A percentile compares a stretch with the other conserved stretches of the same genome.
Conservation (phyloP, 768 basidiomycete genomes). For the Pulveroboletus sp. region DNA sequence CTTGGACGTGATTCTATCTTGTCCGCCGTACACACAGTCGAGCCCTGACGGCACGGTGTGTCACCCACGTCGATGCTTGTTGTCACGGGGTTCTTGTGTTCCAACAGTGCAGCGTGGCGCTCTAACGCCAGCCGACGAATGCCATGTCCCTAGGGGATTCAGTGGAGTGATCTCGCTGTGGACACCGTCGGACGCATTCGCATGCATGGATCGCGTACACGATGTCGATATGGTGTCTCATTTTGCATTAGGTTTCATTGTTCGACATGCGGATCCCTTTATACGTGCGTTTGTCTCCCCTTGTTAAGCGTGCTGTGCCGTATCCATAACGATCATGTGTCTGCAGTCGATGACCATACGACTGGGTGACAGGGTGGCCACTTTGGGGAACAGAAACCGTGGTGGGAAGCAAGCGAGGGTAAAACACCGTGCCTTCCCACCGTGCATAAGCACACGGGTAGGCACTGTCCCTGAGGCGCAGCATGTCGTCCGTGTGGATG, state of each 20-base stretch:
- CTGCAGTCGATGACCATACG: slow-evolving; percentile 27
- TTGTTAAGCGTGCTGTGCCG: slow-evolving; percentile 1
- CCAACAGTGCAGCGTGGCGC: too few species aligned
- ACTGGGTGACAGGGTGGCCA: slow-evolving; percentile 4
- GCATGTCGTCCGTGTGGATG: slow-evolving; percentile 13
- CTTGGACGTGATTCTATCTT: slow-evolving; percentile 54
- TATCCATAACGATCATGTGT: slow-evolving; percentile 21
- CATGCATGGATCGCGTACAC: slow-evolving; percentile 55
- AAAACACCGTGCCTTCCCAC: slow-evolving; percentile 24
- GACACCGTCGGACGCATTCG: slow-evolving; percentile 40
- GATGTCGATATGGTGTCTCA: slow-evolving; percentile 55
- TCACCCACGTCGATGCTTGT: slow-evolving; percentile 25
- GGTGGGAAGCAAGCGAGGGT: slow-evolving; percentile 11
- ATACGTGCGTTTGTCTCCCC: slow-evolving; percentile 41
- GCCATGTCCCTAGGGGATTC: slow-evolving; percentile 55
- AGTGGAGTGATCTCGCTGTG: slow-evolving; percentile 35
- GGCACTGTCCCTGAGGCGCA: slow-evolving; percentile 6
- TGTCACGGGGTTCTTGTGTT: too few species aligned
- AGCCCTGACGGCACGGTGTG: slow-evolving; percentile 46
- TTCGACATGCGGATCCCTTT: slow-evolving; percentile 52
- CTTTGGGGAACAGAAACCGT: background rate
- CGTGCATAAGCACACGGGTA: slow-evolving; percentile 11
- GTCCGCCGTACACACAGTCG: slow-evolving; percentile 39
- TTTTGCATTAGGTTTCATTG: slow-evolving; percentile 52
- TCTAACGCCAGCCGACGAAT: slow-evolving; percentile 19